These are phyloP conservation scores for Truncatella angustata DNA, from an alignment of 2,329 filamentous ascomycete genomes.

Conservation along the genomic window DNA sequence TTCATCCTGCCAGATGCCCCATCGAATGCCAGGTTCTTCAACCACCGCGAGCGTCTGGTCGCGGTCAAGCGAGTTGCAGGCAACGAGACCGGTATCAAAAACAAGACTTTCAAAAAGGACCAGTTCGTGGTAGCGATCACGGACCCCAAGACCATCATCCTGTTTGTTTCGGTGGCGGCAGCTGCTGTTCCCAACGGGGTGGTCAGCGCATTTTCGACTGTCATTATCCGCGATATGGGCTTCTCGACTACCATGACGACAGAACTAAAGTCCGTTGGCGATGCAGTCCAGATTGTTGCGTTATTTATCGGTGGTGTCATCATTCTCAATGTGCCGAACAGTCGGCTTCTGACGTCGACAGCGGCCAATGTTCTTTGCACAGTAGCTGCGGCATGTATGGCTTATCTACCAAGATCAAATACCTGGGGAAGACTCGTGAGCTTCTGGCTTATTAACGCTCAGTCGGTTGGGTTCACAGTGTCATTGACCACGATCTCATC, in stretches of 20 bases:
- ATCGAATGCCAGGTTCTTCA: constrained; percentile 24
- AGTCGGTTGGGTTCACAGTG: constrained; percentile 31
- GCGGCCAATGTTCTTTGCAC: constrained; percentile 55
- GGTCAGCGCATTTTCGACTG: not conserved
- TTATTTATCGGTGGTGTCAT: constrained; percentile 50
- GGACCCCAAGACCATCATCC: constrained; percentile 56
- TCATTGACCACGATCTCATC: constrained; percentile 32
- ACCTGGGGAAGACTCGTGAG: constrained; percentile 58
- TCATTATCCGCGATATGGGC: constrained; percentile 10
- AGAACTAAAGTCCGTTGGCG: constrained; percentile 31
- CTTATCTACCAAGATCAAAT: constrained; percentile 42
- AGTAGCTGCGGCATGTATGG: constrained; percentile 50
- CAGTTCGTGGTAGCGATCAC: constrained; percentile 45
- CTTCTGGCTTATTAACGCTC: constrained; percentile 47
- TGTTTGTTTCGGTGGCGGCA: constrained; percentile 52
- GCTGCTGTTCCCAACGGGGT: constrained; percentile 58
- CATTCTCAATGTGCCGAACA: constrained; percentile 47
- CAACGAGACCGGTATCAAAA: constrained; percentile 21
- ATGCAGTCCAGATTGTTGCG: constrained; percentile 53
- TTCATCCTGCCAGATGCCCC: constrained; percentile 26
- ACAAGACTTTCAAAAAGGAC: constrained; percentile 42
- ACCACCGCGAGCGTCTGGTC: constrained; percentile 18
- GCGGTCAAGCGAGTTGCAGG: constrained; percentile 25
- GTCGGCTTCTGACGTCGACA: constrained; percentile 53
- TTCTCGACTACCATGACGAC: constrained; percentile 2